These are phyloP conservation scores for Saccharomyces hybrid DNA, from an alignment of 1,139 yeast genomes.

Conservation along the genomic window DNA sequence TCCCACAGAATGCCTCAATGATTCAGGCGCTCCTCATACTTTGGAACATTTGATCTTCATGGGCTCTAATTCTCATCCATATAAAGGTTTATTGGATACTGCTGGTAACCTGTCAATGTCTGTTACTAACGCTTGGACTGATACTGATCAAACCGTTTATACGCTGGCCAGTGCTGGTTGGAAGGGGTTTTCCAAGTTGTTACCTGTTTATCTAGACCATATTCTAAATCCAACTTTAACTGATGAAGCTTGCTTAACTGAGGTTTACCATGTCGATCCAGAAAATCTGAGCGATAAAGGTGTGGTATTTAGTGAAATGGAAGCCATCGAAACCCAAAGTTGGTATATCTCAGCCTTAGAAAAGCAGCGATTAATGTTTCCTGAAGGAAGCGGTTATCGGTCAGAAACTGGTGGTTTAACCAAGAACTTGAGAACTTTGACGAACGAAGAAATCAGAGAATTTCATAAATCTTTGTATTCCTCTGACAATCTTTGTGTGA, in stretches of 20 bases:
- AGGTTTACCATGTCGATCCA: conserved; percentile 91
- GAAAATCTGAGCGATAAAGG: conserved; percentile 80
- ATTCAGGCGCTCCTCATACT: conserved; percentile 93
- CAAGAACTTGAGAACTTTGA: conserved; percentile 62
- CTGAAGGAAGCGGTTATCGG: conserved; percentile 64
- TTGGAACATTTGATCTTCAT: conserved; percentile 88
- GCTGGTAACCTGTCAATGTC: conserved; percentile 82
- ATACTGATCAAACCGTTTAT: conserved; percentile 91
- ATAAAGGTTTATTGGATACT: conserved; percentile 82
- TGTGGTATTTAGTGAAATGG: conserved; percentile 97
- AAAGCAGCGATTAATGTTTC: conserved; percentile 55
- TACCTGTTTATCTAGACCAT: conserved; percentile 90
- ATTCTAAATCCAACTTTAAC: conserved; percentile 76
- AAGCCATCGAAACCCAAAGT: conserved; percentile 78
- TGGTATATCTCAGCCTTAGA: conserved; percentile 60
- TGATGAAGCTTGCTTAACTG: conserved; percentile 86
- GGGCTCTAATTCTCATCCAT: conserved; percentile 88
- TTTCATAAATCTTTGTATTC: conserved; percentile 70
- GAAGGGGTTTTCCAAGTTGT: conserved; percentile 79
- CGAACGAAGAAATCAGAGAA: conserved; percentile 62
- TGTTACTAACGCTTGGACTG: conserved; percentile 95
- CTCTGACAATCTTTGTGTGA: conserved; percentile 76
- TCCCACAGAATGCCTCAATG: conserved; percentile 81
- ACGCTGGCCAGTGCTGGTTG: conserved; percentile 91
- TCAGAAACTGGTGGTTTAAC: conserved; percentile 93